Base-by-base conservation (phyloP, 2,329 filamentous ascomycete genomes). In the Arthrobotrys megalospora region DNA sequence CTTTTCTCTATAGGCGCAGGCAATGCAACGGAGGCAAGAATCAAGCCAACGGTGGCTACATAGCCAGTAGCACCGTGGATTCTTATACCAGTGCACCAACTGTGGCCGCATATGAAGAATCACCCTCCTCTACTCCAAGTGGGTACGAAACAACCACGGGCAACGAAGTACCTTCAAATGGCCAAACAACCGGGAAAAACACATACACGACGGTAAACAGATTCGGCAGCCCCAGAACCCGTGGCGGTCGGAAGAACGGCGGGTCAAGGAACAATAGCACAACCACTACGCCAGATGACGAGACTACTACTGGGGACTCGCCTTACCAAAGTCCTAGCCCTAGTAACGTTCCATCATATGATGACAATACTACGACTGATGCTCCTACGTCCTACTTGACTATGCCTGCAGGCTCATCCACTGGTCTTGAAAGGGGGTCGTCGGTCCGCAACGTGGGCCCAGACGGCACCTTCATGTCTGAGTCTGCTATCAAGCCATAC, bases 351-450 rank as follows among this genome's bases (percentile, higher is more conserved):
- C 60, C 69, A 65, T 43, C 58, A 21, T 71, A 64, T 24, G 58
- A 67, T 0, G 62, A 73, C 7, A 43, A 62, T 38, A 65, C 64
- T 16, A 50, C 64, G 28, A 60, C 24, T 21, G 45, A 45, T 19
- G 34, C 43, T 24, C n/a, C 45, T 10, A 36, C 41, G n/a, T 68
- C 16, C 28, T 67, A 72, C 32, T 19, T 71, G n/a, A 78, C 62
- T 7, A 78, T 78, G 75, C 75, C 75, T 38, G 60, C 67, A 1
- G 75, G 75, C 21, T 78, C 75, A 1, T 78, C 75, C n/a, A 78
- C 75, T 41, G 62, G 75, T 19, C 62, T 72, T 14, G 38, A 48
- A 16, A 48, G 45, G n/a, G 75, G 75, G 28, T 63, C 75, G 8
- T 78, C 75, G 3, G 75, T 78, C 53, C 48, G 45, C 10, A 78